phyloP scores from a whole-genome alignment of 2,329 filamentous ascomycete genomes.

The Cryphonectria naterciae region DNA sequence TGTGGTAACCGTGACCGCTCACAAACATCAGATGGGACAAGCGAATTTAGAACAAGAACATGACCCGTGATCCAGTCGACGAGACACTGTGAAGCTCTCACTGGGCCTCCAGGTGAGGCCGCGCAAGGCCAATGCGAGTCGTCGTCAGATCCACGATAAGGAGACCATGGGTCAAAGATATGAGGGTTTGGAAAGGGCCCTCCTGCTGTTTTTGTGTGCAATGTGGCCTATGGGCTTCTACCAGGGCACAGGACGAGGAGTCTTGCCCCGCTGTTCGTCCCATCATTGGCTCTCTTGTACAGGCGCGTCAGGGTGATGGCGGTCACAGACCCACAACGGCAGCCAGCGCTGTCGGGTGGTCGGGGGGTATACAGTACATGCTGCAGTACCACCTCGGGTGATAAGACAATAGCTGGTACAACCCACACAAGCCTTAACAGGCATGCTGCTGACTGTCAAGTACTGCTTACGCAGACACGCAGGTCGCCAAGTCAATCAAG shows the following conservation, averaged over 20 bases:
- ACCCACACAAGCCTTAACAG: neutral
- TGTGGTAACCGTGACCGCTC: neutral
- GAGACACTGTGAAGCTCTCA: neutral
- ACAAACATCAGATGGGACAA: neutral
- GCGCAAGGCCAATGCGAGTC: neutral
- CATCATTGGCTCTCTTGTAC: neutral
- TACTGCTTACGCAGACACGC: neutral
- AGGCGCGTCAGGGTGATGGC: neutral
- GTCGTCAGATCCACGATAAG: neutral
- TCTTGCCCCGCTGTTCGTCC: slow-evolving; percentile 4
- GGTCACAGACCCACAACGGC: neutral
- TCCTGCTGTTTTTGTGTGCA: neutral
- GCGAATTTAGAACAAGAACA: neutral
- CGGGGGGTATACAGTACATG: neutral
- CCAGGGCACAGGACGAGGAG: neutral
- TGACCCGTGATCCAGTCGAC: slow-evolving; percentile 1
- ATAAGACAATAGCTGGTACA: neutral
- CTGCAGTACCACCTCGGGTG: neutral
- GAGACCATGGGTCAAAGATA: neutral
- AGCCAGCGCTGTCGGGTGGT: neutral
- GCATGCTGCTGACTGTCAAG: neutral
- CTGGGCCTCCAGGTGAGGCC: neutral
- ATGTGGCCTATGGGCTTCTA: neutral
- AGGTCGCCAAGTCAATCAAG: neutral
- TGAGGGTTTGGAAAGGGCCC: neutral